Percentiles rank a stretch among this genome's conserved stretches.
Conservation (phyloP, 2,329 filamentous ascomycete species). For the Fusarium sororula region DNA sequence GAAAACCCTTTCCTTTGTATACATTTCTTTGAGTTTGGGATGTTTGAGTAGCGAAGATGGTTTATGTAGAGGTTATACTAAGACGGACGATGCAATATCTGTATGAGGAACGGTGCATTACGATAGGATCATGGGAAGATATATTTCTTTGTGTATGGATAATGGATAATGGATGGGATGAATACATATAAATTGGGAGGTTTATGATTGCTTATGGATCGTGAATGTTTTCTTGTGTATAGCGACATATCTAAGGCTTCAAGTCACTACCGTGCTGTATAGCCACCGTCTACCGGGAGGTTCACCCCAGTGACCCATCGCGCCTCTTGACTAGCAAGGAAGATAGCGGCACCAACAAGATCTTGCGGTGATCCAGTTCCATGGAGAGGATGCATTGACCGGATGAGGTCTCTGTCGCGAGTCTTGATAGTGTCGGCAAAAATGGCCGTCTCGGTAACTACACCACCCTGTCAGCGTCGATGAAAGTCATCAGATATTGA, state of each 20-base stretch:
- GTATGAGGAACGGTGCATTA: conserved; percentile 15
- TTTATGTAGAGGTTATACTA: conserved; percentile 22
- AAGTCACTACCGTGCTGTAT: conserved; percentile 43
- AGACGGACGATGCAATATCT: conserved; percentile 34
- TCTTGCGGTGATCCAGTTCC: conserved; percentile 42
- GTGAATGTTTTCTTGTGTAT: background rate
- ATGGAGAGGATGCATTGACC: conserved; percentile 39
- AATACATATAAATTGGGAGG: conserved; percentile 8
- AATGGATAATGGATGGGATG: conserved; percentile 1
- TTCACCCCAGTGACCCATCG: conserved; percentile 54
- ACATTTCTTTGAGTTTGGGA: conserved; percentile 4
- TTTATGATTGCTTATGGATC: fast-evolving
- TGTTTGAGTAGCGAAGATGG: conserved; percentile 11
- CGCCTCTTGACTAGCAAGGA: conserved; percentile 50
- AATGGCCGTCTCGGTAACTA: conserved; percentile 43
- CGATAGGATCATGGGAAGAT: background rate
- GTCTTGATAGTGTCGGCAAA: conserved; percentile 36
- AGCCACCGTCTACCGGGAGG: conserved; percentile 53
- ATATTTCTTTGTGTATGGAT: background rate
- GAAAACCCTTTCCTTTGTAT: conserved; percentile 1
- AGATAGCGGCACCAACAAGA: conserved; percentile 48
- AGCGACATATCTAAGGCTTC: background rate
- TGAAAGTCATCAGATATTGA: fast-evolving
- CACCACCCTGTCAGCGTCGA: background rate
- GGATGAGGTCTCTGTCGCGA: conserved; percentile 23